A percentile compares a stretch with the other conserved stretches of the same genome.
These are phyloP conservation scores for Aciculoconidium aculeatum DNA, from an alignment of 805 yeast genomes.

Conservation along the genomic window DNA sequence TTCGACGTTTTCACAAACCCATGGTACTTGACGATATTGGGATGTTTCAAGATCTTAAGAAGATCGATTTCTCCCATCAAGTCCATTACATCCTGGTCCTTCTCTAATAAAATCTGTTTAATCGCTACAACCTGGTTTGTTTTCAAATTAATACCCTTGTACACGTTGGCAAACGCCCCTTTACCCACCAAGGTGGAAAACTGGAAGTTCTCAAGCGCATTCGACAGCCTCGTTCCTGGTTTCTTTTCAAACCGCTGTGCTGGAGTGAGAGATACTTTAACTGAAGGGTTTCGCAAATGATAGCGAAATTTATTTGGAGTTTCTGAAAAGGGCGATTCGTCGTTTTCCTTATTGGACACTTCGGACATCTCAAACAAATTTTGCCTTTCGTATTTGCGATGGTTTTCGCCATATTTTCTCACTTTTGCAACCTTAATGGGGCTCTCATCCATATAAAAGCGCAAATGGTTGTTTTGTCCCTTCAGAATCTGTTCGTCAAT, in stretches of 20 bases:
- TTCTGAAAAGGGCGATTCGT: not conserved
- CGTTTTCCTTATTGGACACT: not conserved
- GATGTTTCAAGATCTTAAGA: constrained; percentile 58
- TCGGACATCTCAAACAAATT: too few relatives aligned
- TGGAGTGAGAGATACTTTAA: constrained; percentile 42
- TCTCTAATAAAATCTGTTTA: constrained; percentile 64
- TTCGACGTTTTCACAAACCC: constrained; percentile 55
- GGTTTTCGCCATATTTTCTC: not conserved
- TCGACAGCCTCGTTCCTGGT: constrained; percentile 31
- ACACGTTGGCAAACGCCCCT: constrained; percentile 91
- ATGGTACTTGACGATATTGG: constrained; percentile 61
- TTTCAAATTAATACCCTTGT: constrained; percentile 59
- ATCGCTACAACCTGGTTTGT: constrained; percentile 73
- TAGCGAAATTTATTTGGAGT: constrained; percentile 1
- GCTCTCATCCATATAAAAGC: too few relatives aligned
- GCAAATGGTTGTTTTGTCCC: too few relatives aligned
- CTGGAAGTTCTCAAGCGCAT: constrained; percentile 44
- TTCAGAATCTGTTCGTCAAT: not conserved
- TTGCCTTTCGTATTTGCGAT: not conserved
- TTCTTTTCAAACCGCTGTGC: constrained; percentile 46
- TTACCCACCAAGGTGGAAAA: constrained; percentile 67
- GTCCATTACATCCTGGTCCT: constrained; percentile 36
- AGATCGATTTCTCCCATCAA: constrained; percentile 66
- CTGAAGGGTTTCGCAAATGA: constrained; percentile 23
- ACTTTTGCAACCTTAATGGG: too few relatives aligned